Percentiles rank a stretch among this genome's conserved stretches.
Conservation (phyloP, 2,329 filamentous ascomycete species). For the Berkeleyomyces rouxiae region DNA sequence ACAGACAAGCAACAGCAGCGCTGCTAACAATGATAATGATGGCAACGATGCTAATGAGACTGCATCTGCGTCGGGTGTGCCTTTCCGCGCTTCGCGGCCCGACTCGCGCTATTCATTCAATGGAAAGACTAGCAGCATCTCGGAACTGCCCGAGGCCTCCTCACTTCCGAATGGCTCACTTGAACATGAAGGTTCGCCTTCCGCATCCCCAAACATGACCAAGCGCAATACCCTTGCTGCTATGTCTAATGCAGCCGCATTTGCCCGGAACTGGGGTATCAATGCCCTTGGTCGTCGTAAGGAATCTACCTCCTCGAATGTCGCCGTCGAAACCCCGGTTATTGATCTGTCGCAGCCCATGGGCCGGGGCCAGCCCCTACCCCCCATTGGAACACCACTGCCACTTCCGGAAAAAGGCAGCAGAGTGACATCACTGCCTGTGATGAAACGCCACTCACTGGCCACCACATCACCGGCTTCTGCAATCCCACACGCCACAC, state of each 20-base stretch:
- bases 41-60: background rate
- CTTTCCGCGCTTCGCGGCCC: conserved; percentile 1
- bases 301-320: conserved; percentile 13
- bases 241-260: conserved; percentile 37
- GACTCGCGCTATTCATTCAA: conserved; percentile 1
- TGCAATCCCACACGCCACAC: background rate
- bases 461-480: background rate
- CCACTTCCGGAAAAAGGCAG: conserved; percentile 49
- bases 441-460: conserved; percentile 43
- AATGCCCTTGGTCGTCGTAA: conserved; percentile 37
- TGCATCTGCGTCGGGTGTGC: background rate
- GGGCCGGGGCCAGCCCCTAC: conserved; percentile 66
- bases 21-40: background rate
- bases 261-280: conserved; percentile 42
- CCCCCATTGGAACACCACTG: conserved; percentile 63
- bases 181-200: background rate
- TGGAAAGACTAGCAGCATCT: background rate
- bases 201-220: conserved; percentile 16
- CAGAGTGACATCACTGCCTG: conserved; percentile 37
- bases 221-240: conserved; percentile 29
- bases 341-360: conserved; percentile 50
- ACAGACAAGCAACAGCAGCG: background rate
- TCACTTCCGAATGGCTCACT: background rate
- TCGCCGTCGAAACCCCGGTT: conserved; percentile 13
- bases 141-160: background rate